A percentile compares a stretch with the other conserved stretches of the same genome.
Conservation (phyloP, 2,329 filamentous ascomycete genomes). For the Waltergamsia citrina region DNA sequence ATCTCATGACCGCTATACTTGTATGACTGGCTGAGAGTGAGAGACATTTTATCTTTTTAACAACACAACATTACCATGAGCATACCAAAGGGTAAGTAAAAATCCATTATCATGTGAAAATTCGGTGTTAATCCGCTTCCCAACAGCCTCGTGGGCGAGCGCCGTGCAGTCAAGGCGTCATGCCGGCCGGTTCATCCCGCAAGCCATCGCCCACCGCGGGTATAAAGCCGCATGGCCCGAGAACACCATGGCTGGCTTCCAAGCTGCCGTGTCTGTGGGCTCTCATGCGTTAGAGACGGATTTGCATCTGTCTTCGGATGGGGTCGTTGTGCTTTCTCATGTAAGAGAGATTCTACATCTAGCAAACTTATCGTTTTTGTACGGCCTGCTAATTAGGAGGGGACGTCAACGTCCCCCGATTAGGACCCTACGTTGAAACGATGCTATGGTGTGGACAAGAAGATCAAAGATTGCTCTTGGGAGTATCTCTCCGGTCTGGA, state of each 20-base stretch:
- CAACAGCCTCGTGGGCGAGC: slow-evolving; percentile 21
- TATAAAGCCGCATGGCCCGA: slow-evolving; percentile 74
- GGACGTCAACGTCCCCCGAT: not conserved
- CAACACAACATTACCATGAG: too few species aligned
- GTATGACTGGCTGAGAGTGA: too few species aligned
- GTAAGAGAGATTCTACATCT: too few species aligned
- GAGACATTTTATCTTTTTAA: too few species aligned
- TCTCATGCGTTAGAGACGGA: slow-evolving; percentile 84
- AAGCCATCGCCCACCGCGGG: slow-evolving; percentile 70
- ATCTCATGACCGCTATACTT: too few species aligned
- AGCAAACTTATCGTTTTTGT: too few species aligned
- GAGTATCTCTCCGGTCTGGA: slow-evolving; percentile 57
- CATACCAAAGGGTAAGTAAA: slow-evolving; percentile 1
- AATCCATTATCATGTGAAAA: too few species aligned
- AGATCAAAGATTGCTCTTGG: slow-evolving; percentile 71
- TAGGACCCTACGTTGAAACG: slow-evolving; percentile 71
- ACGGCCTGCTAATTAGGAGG: too few species aligned
- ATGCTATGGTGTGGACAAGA: slow-evolving; percentile 68
- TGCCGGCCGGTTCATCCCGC: slow-evolving; percentile 37
- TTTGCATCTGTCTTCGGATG: slow-evolving; percentile 72
- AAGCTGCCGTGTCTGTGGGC: slow-evolving; percentile 61
- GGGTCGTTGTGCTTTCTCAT: slow-evolving; percentile 78
- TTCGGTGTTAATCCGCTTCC: too few species aligned
- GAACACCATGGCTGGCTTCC: slow-evolving; percentile 76
- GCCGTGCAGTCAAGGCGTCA: slow-evolving; percentile 18